Percentiles rank a stretch among this genome's conserved stretches.
Conservation (phyloP, 352 stramenopile species). For the Aphanomyces invadans region DNA sequence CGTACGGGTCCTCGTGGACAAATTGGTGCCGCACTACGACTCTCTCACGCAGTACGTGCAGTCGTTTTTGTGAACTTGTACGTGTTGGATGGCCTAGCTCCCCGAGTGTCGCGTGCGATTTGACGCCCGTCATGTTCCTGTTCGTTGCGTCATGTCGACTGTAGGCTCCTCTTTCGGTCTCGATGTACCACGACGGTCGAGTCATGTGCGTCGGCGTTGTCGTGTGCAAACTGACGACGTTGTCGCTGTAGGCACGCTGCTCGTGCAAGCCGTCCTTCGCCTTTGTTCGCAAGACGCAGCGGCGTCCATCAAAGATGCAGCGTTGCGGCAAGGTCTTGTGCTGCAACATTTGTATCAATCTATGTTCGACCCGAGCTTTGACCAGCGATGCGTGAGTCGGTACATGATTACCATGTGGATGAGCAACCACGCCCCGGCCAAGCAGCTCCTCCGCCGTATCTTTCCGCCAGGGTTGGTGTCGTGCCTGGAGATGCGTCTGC, state of each 20-base stretch:
- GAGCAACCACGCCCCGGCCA: slow-evolving; percentile 81
- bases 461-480: slow-evolving; percentile 85
- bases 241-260: slow-evolving; percentile 84
- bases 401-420: slow-evolving; percentile 95
- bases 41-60: slow-evolving; percentile 36
- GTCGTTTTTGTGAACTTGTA: too few relatives aligned
- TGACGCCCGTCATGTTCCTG: too few relatives aligned
- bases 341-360: slow-evolving; percentile 90
- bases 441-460: slow-evolving; percentile 84
- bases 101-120: too few relatives aligned
- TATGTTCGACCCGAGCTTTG: slow-evolving; percentile 88
- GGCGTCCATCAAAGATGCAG: slow-evolving; percentile 82
- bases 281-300: slow-evolving; percentile 78
- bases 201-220: slow-evolving; percentile 65
- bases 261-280: slow-evolving; percentile 88
- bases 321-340: slow-evolving; percentile 88
- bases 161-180: slow-evolving; percentile 81
- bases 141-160: too few relatives aligned
- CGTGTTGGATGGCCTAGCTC: too few relatives aligned
- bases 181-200: slow-evolving; percentile 80
- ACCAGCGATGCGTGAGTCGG: slow-evolving; percentile 88
- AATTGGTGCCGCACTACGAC: slow-evolving; percentile 41
- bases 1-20: slow-evolving; percentile 51
- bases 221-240: too few relatives aligned
- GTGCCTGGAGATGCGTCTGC: slow-evolving; percentile 77